Percentiles rank a stretch among this genome's conserved stretches.
Conservation (phyloP, 2,329 filamentous ascomycete species). For the Fusarium sororula region DNA sequence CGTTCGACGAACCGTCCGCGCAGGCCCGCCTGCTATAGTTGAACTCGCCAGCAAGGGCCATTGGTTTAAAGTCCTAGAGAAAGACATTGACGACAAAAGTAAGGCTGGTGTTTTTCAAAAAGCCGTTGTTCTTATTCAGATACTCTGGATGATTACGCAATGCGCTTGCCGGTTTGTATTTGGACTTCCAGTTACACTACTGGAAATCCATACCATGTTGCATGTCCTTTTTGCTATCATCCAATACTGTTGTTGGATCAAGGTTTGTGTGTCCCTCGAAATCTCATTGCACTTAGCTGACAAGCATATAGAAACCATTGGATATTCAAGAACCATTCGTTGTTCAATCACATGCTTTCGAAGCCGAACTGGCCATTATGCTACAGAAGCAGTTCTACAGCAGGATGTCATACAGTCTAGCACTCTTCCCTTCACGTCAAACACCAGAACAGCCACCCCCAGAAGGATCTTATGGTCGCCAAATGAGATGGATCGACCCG, state of each 20-base stretch:
- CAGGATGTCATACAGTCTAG: neutral
- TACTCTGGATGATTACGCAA: neutral
- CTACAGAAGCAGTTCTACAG: neutral
- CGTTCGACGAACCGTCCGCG: neutral
- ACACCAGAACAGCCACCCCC: fast-evolving
- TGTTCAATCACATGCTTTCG: fast-evolving
- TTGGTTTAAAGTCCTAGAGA: neutral
- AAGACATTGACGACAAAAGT: neutral
- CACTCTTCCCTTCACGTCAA: neutral
- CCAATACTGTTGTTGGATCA: neutral
- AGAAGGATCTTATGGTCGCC: neutral
- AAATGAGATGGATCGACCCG: neutral
- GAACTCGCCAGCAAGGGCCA: neutral
- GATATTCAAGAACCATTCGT: neutral
- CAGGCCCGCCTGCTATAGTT: neutral
- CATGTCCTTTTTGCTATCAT: neutral
- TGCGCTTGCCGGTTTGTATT: neutral
- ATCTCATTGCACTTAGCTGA: neutral
- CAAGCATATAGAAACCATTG: neutral
- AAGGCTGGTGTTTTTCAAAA: neutral
- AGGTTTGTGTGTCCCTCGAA: neutral
- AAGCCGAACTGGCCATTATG: neutral
- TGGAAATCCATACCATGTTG: neutral
- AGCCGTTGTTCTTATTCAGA: neutral
- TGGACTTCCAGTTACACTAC: neutral